Evolutionary conservation across 1,284 basidiomycete species (phyloP), one percentile per base, ranked within the genome.

Genomic region (Xanthoconium separans): DNA sequence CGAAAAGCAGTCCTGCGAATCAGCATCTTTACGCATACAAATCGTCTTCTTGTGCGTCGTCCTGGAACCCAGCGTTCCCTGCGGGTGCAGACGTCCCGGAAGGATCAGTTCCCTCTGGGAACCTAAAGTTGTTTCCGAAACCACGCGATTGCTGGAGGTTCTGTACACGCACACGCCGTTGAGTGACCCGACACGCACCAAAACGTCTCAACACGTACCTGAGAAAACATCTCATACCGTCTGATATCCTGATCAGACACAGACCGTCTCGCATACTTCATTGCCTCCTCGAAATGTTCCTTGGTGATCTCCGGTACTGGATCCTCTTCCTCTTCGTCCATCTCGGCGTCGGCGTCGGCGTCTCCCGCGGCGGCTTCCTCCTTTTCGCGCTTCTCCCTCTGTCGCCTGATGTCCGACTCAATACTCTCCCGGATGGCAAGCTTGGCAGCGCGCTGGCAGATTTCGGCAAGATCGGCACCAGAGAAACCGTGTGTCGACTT

Each of bases 391-490:
- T 84, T 89, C 72, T 95, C 97, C 50, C 91, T 80, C 47, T 87
- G 83, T 57, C 71, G 77, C 62, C 88, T 81, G 68, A 99, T 91
- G 72, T 99, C 97, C 7, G 91, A 76, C 69, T 98, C 95, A 66
- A 99, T 99, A 59, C 87, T 91, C 71, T 91, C 93, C 42, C 97
- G 85, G 69, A 99, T 97, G 2, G 94, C 94, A 47, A 98, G 80
- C 79, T 99, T 99, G 58, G 95, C 96, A 11, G 96, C 91, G 58
- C 97, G 87, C 75, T 99, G 95, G 71, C 96, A 99, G 67, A 99
- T 97, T 74, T 99, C 97, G 13, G 96, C 97, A 61, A 99, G 77
- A 84, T 99, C 97, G 55, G 97, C 97, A 87, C 97, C 97, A 67
- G 96, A 98, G 86, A 93, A 99, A 16, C 97, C 96, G 67, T 98